Evolutionary conservation across 169 alveolate species (phyloP), one percentile per base, ranked within the genome.

Genomic region (Condylostoma magnum): DNA sequence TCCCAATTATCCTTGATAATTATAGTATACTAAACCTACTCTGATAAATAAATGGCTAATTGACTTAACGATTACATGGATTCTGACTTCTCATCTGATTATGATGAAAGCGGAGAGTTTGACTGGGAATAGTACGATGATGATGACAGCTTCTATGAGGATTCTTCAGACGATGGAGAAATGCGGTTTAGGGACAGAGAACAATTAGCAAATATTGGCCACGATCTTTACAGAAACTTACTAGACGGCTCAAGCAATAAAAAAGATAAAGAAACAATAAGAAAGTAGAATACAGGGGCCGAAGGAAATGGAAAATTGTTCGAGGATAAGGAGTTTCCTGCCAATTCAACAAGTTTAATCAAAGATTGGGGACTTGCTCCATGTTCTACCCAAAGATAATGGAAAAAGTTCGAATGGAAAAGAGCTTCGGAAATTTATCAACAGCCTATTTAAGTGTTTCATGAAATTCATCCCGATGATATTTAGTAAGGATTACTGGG

Each of bases 401-500:
- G 76, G 51, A 46, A 34, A 25, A 75, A 18, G 2, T 30, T 51
- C 34, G 37, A 6, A 25, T 75, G 71, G 63, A 63, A 51, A 28
- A 43, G 77, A 30, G 28, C 30, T 22, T 18, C 25, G 6, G 69
- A 75, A 22, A 33, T 75, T 25, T 65, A 38, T 8, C 20, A 6
- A 5, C 37, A 69, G 4, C 69, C 58, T 0, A 73, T 51, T 20
- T 37, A 46, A 20, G 55, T 81, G 43, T 54, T 48, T 34, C 54
- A 48, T 28, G 75, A 63, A 34, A 75, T 69, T 12, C 57, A 55
- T 6, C 76, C 81, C 6, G 60, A 63, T 31, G 90, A 90, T 69
- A 88, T 90, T 30, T 52, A 47, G 5, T 79, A 90, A 58, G 95
- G 95, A 10, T 82, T 58, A 47, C 81, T 90, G 33, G 95, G 93